Evolutionary conservation across 2,329 filamentous ascomycete genomes (phyloP), one percentile per base, ranked within the genome.

Genomic region (Coniochaeta sp.): DNA sequence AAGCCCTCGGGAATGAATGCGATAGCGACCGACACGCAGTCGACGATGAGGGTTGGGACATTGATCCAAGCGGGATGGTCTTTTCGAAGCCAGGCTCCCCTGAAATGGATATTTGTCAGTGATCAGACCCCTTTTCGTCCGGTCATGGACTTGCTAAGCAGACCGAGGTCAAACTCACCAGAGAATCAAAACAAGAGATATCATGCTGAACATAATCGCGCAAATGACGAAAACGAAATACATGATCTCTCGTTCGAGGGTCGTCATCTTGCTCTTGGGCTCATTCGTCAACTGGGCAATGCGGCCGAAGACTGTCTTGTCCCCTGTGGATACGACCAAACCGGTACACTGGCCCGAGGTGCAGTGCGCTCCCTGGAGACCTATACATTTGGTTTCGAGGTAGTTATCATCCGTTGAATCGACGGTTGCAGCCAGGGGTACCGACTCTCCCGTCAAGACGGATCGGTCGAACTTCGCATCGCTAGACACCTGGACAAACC

Each of bases 361-460:
- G 65, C 89, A 91, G 67, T 92, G 88, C 0, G 89, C 91, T n/a
- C 90, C 89, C 69, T 91, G 89, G 10, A 93, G 79, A 24, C 89
- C 89, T 58, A 93, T 90, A 66, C 86, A 89, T 58, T 84, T 83
- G 3, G 89, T 92, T 69, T 93, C 89, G 32, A 93, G 83, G 67
- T 90, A 91, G 70, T 91, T 91, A 42, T 81, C 77, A 66, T 91
- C 88, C 0, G 85, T 88, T 0, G 80, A 83, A n/a, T 89, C 80
- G 16, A 89, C 79, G 0, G 84, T 82, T 2, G 82, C 89, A 3
- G 81, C 74, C 6, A 91, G 73, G 1, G 88, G 87, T 9, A 83
- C 75, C 2, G 88, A 87, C 77, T 89, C 87, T 58, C 87, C 87
- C 44, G 87, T 92, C 19, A 92, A 75, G 38, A 92, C 88, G 3